Percentiles rank a stretch among this genome's conserved stretches.
These are phyloP conservation scores for Boehmeria nivea DNA, from an alignment of 306 rosid genomes.

Conservation along the genomic window DNA sequence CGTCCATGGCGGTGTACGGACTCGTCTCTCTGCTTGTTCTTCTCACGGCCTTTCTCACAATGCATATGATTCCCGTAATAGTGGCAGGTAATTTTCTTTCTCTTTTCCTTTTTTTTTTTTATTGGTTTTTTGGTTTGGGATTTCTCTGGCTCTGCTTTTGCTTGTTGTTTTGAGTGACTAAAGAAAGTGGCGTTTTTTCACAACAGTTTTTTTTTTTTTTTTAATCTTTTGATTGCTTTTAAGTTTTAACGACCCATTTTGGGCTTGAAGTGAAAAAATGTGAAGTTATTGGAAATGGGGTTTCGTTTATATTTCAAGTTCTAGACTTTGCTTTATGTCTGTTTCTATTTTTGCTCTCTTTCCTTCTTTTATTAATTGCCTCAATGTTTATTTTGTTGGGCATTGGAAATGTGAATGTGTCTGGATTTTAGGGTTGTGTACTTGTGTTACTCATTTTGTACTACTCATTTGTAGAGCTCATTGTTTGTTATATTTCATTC, in stretches of 20 bases:
- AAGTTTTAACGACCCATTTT: conserved; percentile 24
- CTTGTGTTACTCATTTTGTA: too few relatives aligned
- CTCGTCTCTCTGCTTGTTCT: conserved; percentile 40
- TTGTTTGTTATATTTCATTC: too few relatives aligned
- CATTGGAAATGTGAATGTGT: too few relatives aligned
- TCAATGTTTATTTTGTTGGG: too few relatives aligned
- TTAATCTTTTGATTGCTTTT: too few relatives aligned
- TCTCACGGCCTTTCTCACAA: conserved; percentile 48
- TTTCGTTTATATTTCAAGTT: background rate
- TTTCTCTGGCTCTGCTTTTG: background rate
- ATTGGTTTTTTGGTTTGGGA: conserved; percentile 9
- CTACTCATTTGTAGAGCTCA: too few relatives aligned
- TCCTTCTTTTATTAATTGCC: too few relatives aligned
- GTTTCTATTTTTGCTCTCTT: background rate
- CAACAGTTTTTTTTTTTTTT: too few relatives aligned
- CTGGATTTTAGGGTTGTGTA: too few relatives aligned
- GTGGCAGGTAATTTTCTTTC: conserved; percentile 58
- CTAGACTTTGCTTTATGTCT: conserved; percentile 1
- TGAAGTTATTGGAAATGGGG: conserved; percentile 22
- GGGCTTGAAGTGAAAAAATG: conserved; percentile 11
- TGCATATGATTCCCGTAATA: conserved; percentile 47
- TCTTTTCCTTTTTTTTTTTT: conserved; percentile 24
- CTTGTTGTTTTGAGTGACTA: conserved; percentile 11
- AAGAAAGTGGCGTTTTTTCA: conserved; percentile 4
- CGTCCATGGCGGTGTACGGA: conserved; percentile 39